Conservation (phyloP, 306 rosid genomes). For the Rubus parviflorus region DNA sequence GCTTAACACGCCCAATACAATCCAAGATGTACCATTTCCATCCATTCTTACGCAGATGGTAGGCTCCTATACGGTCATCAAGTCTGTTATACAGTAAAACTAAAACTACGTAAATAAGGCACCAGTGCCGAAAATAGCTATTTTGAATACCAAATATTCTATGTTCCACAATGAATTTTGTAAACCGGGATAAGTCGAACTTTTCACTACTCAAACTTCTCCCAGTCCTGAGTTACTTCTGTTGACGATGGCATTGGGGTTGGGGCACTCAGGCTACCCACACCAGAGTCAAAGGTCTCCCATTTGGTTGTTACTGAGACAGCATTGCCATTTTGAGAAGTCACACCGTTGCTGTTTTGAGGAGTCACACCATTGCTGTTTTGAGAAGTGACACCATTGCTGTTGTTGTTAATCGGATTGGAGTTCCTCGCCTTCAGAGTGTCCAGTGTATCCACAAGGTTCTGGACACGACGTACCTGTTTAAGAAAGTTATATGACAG, state of each 20-base stretch:
- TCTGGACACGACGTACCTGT: constrained; percentile 84
- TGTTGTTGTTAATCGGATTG: constrained; percentile 41
- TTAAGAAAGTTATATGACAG: background rate
- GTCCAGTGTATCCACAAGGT: constrained; percentile 63
- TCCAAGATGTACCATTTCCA: background rate
- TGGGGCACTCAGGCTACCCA: constrained; percentile 64
- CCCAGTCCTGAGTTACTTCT: constrained; percentile 50
- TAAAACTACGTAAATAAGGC: constrained; percentile 19
- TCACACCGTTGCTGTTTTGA: background rate
- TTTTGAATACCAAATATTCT: constrained; percentile 21
- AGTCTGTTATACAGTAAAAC: constrained; percentile 16
- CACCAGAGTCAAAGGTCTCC: constrained; percentile 69
- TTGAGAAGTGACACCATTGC: constrained; percentile 35
- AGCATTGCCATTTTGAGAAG: constrained; percentile 36
- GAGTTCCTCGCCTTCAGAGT: constrained; percentile 58
- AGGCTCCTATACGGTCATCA: constrained; percentile 1
- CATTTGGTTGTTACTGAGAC: constrained; percentile 61
- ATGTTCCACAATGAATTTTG: constrained; percentile 5
- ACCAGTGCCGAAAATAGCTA: constrained; percentile 16
- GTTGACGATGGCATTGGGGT: constrained; percentile 48
- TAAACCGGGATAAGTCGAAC: constrained; percentile 9
- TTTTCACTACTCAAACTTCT: constrained; percentile 43
- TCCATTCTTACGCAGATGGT: constrained; percentile 1
- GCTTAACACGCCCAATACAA: background rate
- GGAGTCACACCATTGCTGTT: background rate